phyloP scores from a whole-genome alignment of 2,329 filamentous ascomycete species.

The Pseudophaeomoniella oleicola region DNA sequence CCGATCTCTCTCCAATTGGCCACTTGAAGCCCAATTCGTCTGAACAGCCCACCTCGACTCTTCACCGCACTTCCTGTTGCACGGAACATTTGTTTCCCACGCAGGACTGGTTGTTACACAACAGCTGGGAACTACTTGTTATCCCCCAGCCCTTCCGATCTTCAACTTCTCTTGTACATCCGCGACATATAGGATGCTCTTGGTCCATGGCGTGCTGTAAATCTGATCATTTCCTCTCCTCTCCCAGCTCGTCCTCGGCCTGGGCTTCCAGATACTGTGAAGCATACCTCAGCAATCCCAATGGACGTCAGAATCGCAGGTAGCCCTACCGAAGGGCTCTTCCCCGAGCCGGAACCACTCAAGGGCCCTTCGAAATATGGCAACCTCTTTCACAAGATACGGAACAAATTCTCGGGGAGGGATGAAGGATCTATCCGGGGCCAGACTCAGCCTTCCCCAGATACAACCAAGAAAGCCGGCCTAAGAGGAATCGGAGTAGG shows the following conservation, averaged over 20 bases:
- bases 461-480: neutral
- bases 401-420: neutral
- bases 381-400: neutral
- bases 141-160: no score
- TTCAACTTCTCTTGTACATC: no score
- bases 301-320: conserved; percentile 2
- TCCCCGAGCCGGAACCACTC: conserved; percentile 1
- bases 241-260: neutral
- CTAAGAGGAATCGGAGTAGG: conserved; percentile 49
- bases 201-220: neutral
- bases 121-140: no score
- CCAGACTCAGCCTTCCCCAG: neutral
- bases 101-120: no score
- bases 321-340: neutral
- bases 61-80: no score
- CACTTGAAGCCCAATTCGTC: no score
- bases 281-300: neutral
- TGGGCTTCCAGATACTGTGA: neutral
- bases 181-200: neutral
- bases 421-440: neutral
- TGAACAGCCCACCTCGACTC: no score
- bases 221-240: neutral
- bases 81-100: no score
- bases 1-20: no score
- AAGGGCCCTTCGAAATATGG: conserved; percentile 1